These are phyloP conservation scores for Chlamydomonas eustigma DNA, from an alignment of 139 green algal species.

Conservation along the genomic window DNA sequence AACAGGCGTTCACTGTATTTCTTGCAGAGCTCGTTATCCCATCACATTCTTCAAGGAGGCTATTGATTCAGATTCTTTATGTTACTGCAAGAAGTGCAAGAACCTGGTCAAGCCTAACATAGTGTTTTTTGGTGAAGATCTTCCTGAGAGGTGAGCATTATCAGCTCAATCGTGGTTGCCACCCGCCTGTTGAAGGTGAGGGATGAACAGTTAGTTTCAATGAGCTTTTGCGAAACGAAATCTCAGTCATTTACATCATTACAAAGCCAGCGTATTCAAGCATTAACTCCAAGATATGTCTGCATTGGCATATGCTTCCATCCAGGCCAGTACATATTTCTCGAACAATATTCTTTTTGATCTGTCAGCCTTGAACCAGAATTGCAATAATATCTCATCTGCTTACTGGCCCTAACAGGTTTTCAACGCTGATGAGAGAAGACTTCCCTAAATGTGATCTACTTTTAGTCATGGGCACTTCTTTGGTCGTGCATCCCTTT, in stretches of 20 bases:
- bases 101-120: constrained; percentile 82
- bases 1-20: neutral
- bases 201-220: neutral
- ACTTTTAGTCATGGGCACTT: constrained; percentile 83
- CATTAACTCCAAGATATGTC: neutral
- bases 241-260: neutral
- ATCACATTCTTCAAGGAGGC: too few relatives aligned
- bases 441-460: constrained; percentile 66
- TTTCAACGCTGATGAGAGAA: constrained; percentile 33
- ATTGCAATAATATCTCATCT: too few relatives aligned
- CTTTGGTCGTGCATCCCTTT: constrained; percentile 71
- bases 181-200: too few relatives aligned
- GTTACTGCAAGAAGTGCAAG: constrained; percentile 17
- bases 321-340: neutral
- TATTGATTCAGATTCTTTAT: constrained; percentile 17
- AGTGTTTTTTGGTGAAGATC: constrained; percentile 84
- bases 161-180: too few relatives aligned
- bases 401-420: constrained; percentile 31
- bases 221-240: neutral
- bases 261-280: neutral
- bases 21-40: too few relatives aligned
- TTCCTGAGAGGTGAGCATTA: constrained; percentile 5
- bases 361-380: neutral
- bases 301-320: neutral
- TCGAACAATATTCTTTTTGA: neutral